Evolutionary conservation across 768 basidiomycete genomes (phyloP).

Genomic region (Tylopilus plumbeoviolaceoides): DNA sequence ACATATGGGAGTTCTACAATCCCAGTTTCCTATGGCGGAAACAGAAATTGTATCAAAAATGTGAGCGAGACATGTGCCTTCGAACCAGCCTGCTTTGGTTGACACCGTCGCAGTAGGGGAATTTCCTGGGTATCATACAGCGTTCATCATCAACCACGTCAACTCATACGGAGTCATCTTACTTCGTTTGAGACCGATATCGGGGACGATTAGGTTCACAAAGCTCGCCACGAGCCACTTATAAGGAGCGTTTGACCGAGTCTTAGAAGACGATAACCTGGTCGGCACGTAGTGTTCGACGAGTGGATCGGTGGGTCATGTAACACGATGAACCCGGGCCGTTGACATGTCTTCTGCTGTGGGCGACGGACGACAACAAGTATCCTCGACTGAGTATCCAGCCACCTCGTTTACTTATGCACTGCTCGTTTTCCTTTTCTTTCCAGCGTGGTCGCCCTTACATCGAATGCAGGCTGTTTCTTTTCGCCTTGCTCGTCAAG

Average conservation of each 20-base stretch:
- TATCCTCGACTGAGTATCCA: no score
- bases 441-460: constrained; percentile 16
- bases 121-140: no score
- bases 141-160: no score
- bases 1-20: constrained; percentile 40
- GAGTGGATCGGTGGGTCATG: no score
- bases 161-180: constrained; percentile 41
- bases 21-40: constrained; percentile 27
- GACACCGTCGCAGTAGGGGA: no score
- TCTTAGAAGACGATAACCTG: no score
- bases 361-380: no score
- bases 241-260: no score
- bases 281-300: no score
- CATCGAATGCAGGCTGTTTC: constrained; percentile 18
- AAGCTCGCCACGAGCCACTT: constrained; percentile 31
- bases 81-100: not conserved
- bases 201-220: constrained; percentile 30
- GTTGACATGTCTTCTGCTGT: no score
- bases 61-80: not conserved
- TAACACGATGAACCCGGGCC: no score
- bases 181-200: constrained; percentile 36
- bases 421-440: not conserved
- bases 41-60: constrained; percentile 29
- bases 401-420: constrained; percentile 18
- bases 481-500: not conserved